A percentile compares a stretch with the other conserved stretches of the same genome.
These are phyloP conservation scores for Boeremia lycopersici DNA, from an alignment of 2,329 filamentous ascomycete genomes.

Conservation along the genomic window DNA sequence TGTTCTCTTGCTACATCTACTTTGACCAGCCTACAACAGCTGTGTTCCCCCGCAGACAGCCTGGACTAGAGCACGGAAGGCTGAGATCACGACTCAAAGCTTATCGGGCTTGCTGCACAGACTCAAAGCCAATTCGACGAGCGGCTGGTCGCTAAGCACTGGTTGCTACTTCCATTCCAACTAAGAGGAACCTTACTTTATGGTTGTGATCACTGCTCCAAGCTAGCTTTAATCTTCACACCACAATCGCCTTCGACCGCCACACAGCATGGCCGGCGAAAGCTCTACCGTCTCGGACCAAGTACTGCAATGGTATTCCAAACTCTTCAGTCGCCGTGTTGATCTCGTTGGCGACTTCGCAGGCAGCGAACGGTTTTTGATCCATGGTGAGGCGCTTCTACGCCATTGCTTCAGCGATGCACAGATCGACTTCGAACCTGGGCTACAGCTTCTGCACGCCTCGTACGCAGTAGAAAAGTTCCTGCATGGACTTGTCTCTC, in stretches of 20 bases:
- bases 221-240: slow-evolving; percentile 9
- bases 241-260: slow-evolving; percentile 1
- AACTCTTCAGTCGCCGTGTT: slow-evolving; percentile 45
- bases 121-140: slow-evolving; percentile 15
- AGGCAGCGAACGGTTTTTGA: slow-evolving; percentile 72
- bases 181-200: slow-evolving; percentile 8
- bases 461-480: slow-evolving; percentile 72
- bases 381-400: slow-evolving; percentile 76
- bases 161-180: slow-evolving; percentile 13
- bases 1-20: slow-evolving; percentile 1
- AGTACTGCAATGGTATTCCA: slow-evolving; percentile 44
- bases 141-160: slow-evolving; percentile 14
- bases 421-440: slow-evolving; percentile 67
- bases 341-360: slow-evolving; percentile 75
- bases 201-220: slow-evolving; percentile 13
- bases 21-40: slow-evolving; percentile 1
- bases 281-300: slow-evolving; percentile 23
- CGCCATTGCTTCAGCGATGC: slow-evolving; percentile 66
- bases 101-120: slow-evolving; percentile 23
- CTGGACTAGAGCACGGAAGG: slow-evolving; percentile 4
- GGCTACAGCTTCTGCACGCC: slow-evolving; percentile 74
- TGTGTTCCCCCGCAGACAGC: slow-evolving; percentile 3
- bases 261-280: slow-evolving; percentile 29
- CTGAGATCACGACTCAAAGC: slow-evolving; percentile 13
- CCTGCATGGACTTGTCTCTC: slow-evolving; percentile 62